Conservation (phyloP, 345 rosid species). For the Raphanus raphanistrum region DNA sequence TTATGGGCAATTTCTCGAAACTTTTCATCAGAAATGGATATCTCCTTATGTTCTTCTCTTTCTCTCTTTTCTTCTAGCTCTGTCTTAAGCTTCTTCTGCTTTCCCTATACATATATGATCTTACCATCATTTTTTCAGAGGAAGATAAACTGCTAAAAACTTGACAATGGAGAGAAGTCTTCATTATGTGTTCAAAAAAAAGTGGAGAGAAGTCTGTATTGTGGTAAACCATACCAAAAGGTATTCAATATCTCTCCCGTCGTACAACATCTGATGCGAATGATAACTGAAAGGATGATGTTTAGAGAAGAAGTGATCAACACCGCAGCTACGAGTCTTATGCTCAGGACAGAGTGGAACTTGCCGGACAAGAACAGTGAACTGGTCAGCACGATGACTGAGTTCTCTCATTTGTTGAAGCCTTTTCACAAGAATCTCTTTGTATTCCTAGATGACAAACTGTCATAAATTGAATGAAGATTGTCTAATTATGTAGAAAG, state of each 20-base stretch:
- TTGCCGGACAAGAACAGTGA: constrained; percentile 71
- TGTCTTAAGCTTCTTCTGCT: constrained; percentile 50
- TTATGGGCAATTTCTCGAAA: constrained; percentile 54
- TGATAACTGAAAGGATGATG: constrained; percentile 60
- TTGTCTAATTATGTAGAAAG: no score
- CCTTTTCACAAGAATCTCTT: constrained; percentile 60
- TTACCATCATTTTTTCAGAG: background rate
- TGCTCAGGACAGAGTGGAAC: constrained; percentile 70
- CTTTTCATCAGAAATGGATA: constrained; percentile 55
- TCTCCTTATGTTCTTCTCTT: constrained; percentile 36
- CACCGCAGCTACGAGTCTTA: constrained; percentile 54
- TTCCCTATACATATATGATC: constrained; percentile 46
- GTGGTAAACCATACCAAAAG: constrained; percentile 53
- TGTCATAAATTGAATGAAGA: no score
- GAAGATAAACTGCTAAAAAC: background rate
- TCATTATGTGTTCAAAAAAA: no score
- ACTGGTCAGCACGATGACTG: constrained; percentile 71
- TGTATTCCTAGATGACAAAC: constrained; percentile 68
- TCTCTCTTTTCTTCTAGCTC: constrained; percentile 51
- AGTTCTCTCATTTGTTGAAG: constrained; percentile 53
- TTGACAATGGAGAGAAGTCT: background rate
- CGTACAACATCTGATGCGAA: constrained; percentile 69
- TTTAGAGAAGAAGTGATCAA: constrained; percentile 80
- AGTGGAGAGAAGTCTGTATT: no score
- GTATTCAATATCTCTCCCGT: constrained; percentile 59